Evolutionary conservation across 805 yeast genomes (phyloP).

Genomic region (Isabelozyma rhagii): DNA sequence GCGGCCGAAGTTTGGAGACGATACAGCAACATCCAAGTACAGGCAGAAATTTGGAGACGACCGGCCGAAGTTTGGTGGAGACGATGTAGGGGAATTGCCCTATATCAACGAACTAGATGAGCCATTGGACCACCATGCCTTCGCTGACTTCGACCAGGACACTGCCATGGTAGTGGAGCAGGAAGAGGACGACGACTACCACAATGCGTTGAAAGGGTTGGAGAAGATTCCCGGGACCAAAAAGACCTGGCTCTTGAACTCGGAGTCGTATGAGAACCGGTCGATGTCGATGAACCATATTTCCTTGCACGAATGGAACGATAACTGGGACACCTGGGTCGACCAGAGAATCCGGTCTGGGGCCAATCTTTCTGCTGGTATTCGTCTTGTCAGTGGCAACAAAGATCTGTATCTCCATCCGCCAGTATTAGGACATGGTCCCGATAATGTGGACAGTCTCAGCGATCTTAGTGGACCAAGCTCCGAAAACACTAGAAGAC

Average conservation of each 20-base stretch:
- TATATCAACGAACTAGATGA: conserved; percentile 23
- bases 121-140: conserved; percentile 12
- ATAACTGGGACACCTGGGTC: conserved; percentile 19
- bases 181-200: conserved; percentile 10
- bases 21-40: no score
- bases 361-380: conserved; percentile 16
- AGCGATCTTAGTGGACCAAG: conserved; percentile 17
- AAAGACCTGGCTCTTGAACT: not conserved
- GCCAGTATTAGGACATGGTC: conserved; percentile 6
- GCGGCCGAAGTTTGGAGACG: no score
- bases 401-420: conserved; percentile 4
- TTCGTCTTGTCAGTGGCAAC: conserved; percentile 15
- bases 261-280: not conserved
- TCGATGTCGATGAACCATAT: conserved; percentile 12
- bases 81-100: conserved; percentile 11
- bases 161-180: conserved; percentile 2
- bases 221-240: conserved; percentile 22
- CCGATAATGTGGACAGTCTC: conserved; percentile 24
- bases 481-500: conserved; percentile 1
- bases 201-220: conserved; percentile 17
- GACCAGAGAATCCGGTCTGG: conserved; percentile 19
- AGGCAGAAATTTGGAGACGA: not conserved
- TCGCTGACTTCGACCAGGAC: conserved; percentile 23
- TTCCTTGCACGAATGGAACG: conserved; percentile 32
- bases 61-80: not conserved